Percentiles rank a stretch among this genome's conserved stretches.
phyloP scores from a whole-genome alignment of 345 rosid species.

The Durio zibethinus region DNA sequence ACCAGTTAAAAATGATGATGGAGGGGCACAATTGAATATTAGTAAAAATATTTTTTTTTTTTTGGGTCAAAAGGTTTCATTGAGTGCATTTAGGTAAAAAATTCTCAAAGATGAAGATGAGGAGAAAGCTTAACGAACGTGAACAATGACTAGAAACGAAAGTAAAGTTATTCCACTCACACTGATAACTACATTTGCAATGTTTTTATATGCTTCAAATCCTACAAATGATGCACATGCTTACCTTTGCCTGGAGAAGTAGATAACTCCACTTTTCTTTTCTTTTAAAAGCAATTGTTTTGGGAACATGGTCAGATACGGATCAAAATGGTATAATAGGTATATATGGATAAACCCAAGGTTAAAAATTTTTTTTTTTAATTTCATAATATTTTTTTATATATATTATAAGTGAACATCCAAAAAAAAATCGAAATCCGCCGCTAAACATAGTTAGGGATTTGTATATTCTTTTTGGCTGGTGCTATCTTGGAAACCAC shows the following conservation, averaged over 20 bases:
- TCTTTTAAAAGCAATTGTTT: neutral
- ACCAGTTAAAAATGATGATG: slow-evolving; percentile 1
- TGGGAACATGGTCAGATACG: neutral
- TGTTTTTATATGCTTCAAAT: slow-evolving; percentile 1
- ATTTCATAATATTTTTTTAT: too few species aligned
- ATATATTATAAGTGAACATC: too few species aligned
- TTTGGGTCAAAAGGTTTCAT: slow-evolving; percentile 17
- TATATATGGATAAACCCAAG: too few species aligned
- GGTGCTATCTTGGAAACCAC: neutral
- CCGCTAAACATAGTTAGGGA: too few species aligned
- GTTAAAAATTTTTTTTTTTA: too few species aligned
- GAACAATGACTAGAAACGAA: slow-evolving; percentile 17
- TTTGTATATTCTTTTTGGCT: neutral
- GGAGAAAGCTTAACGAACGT: slow-evolving; percentile 14
- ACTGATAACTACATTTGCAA: neutral
- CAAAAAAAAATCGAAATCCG: too few species aligned
- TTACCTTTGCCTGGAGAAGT: neutral
- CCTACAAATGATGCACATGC: slow-evolving; percentile 34
- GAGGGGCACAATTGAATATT: neutral
- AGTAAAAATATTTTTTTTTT: neutral
- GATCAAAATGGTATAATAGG: too few species aligned
- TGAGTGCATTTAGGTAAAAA: slow-evolving; percentile 8
- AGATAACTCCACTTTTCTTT: neutral
- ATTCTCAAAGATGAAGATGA: neutral
- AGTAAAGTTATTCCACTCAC: slow-evolving; percentile 9